Evolutionary conservation across 345 rosid species (phyloP), one percentile per base, ranked within the genome.

Genomic region (Arabidopsis thaliana): DNA sequence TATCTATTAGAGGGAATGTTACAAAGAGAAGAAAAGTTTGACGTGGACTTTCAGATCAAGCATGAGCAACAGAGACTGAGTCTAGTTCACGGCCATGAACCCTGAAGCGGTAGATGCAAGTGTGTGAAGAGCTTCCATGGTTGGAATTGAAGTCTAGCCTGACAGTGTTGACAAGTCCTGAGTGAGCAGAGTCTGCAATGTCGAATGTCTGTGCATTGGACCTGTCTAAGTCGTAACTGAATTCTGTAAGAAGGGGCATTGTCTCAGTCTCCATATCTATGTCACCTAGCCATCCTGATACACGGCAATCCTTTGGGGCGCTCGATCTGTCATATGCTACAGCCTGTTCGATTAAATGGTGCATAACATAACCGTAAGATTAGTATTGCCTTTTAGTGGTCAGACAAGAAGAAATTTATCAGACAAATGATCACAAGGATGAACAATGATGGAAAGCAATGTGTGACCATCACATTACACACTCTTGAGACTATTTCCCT

Each of bases 101-200:
- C 82, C 99, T 84, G 56, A 95, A 76, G 16, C 99, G 93, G 81
- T 95, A 95, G 51, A 95, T 87, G 82, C 99, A 95, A 30, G 99
- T 92, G 57, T 85, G 88, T 13, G 85, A 68, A 25, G 86, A 30
- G 87, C 88, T 90, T 61, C 97, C 99, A 67, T 95, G 97, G 80
- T 95, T 95, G 3, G 97, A 85, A 22, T 80, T 63, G 74, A 95
- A 83, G 68, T 95, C 97, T 52, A 95, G 80, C 83, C 89, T 87
- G 2, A 92, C 78, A 0, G 84, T 92, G 81, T 95, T 82, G 56
- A 92, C 69, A 65, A 95, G 46, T 30, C 88, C 85, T 13, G 88
- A 37, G 2, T 79, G 67, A n/a, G 81, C 75, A 22, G 82, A 77
- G 41, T 84, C 86, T 46, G 78, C 28, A 20, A 91, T 83, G 12